phyloP scores from a whole-genome alignment of 2,329 filamentous ascomycete species.

The Phaeophleospora eucalypticola region DNA sequence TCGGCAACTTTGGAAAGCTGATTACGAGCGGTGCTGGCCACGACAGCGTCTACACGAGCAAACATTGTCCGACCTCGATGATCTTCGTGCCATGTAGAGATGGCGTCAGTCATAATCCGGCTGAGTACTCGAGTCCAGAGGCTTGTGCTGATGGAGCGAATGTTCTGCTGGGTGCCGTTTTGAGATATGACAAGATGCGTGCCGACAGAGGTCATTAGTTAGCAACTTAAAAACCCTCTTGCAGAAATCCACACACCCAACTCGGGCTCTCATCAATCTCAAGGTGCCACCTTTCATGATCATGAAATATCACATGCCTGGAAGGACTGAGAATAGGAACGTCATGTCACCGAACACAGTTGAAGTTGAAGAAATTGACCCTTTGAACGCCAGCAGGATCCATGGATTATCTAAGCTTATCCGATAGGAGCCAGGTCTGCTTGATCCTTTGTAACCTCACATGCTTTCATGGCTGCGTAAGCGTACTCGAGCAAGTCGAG shows the following conservation, averaged over 20 bases:
- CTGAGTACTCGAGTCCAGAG: conserved; percentile 43
- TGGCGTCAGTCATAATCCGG: conserved; percentile 47
- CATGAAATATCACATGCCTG: too few species aligned
- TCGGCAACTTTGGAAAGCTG: conserved; percentile 37
- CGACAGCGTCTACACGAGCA: conserved; percentile 48
- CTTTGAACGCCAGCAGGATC: neutral
- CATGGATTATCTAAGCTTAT: neutral
- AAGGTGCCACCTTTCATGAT: too few species aligned
- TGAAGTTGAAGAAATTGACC: neutral
- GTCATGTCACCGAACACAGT: too few species aligned
- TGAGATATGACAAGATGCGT: conserved; percentile 47
- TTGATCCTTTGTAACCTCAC: neutral
- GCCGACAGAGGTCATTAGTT: conserved; percentile 25
- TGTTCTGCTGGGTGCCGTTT: conserved; percentile 48
- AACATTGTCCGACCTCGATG: conserved; percentile 46
- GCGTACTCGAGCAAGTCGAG: neutral
- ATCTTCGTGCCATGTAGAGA: conserved; percentile 47
- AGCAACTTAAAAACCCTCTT: neutral
- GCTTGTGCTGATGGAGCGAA: conserved; percentile 47
- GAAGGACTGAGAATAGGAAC: neutral
- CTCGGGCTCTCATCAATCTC: too few species aligned
- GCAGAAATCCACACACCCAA: neutral
- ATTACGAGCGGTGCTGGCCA: conserved; percentile 65
- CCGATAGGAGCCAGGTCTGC: neutral
- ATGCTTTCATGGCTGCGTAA: neutral